A percentile compares a stretch with the other conserved stretches of the same genome.
Conservation (phyloP, 192 early-diverging fungal species). For the Diversispora epigaea region DNA sequence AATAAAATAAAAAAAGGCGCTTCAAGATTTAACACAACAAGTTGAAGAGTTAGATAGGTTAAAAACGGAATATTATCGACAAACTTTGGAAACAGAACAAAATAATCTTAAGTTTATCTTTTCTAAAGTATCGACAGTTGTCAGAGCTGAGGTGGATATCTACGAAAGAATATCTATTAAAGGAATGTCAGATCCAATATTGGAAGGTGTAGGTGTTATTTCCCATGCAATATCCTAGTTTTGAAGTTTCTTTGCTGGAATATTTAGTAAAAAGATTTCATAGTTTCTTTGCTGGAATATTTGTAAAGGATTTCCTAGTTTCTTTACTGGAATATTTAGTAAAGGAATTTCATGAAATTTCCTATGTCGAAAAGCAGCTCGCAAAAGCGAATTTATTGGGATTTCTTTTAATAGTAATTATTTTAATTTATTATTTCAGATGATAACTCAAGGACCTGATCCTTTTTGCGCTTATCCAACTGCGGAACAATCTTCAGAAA, state of each 20-base stretch:
- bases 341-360: too few relatives aligned
- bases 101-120: slow-evolving; percentile 47
- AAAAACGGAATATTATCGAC: slow-evolving; percentile 46
- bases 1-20: slow-evolving; percentile 38
- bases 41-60: slow-evolving; percentile 52
- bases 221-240: neutral
- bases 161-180: slow-evolving; percentile 50
- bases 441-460: slow-evolving; percentile 49
- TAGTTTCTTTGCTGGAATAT: too few relatives aligned
- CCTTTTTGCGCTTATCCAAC: slow-evolving; percentile 50
- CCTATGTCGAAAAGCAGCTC: too few relatives aligned
- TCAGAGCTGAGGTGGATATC: slow-evolving; percentile 51
- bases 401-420: neutral
- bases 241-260: too few relatives aligned
- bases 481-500: slow-evolving; percentile 46
- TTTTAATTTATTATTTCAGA: slow-evolving; percentile 28
- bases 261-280: too few relatives aligned
- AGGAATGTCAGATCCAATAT: slow-evolving; percentile 48
- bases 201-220: slow-evolving; percentile 42
- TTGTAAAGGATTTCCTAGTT: too few relatives aligned
- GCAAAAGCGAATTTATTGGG: neutral
- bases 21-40: slow-evolving; percentile 47
- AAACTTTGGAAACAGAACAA: slow-evolving; percentile 48
- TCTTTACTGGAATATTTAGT: too few relatives aligned
- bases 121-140: slow-evolving; percentile 44